Base-by-base conservation (phyloP, 2,329 filamentous ascomycete genomes). In the Dendrostoma leiphaemia region DNA sequence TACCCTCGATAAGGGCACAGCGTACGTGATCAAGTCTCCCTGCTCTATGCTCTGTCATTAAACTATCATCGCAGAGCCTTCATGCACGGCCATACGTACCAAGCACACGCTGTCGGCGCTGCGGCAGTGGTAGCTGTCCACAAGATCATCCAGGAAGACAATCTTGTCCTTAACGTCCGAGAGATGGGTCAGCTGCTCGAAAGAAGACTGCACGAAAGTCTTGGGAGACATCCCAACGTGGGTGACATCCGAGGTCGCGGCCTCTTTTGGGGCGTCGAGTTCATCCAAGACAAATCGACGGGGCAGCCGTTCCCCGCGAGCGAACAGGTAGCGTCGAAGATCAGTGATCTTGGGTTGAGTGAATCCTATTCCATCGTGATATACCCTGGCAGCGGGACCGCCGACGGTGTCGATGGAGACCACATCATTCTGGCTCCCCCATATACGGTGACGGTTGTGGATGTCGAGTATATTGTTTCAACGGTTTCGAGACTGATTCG, bases 361-460 rank as follows among this genome's bases (percentile, higher is more conserved):
- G 48, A 63, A 8, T 37, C 61, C 6, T 71, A 74, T 44, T 65
- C 67, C 1, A 62, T 79, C n/a, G 67, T 69, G 7, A 64, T 90
- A 3, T 90, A 90, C 64, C 83, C 83, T 1, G 85, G 85, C 0
- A 71, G 72, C 0, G 86, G 86, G 1, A 83, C 83, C 0, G 80
- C 74, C 0, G 84, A 78, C 60, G 77, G 89, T 41, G 74, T 79
- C 1, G 65, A 65, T 1, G 88, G 88, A 9, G 89, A 92, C 63
- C 86, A 90, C 66, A 72, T 90, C 32, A 75, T 91, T 24, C 63
- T 92, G 10, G 81, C 86, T 1, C 89, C 89, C 5, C 78, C 88
- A 1, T 90, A 84, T 68, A 90, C 81, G 41, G 75, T 86, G 21
- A 83, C 77, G 1, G 69, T 70, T 40, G 73, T 73, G 7, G 82